Evolutionary conservation across 1,284 basidiomycete genomes (phyloP).

Genomic region (Ustilago esculenta): DNA sequence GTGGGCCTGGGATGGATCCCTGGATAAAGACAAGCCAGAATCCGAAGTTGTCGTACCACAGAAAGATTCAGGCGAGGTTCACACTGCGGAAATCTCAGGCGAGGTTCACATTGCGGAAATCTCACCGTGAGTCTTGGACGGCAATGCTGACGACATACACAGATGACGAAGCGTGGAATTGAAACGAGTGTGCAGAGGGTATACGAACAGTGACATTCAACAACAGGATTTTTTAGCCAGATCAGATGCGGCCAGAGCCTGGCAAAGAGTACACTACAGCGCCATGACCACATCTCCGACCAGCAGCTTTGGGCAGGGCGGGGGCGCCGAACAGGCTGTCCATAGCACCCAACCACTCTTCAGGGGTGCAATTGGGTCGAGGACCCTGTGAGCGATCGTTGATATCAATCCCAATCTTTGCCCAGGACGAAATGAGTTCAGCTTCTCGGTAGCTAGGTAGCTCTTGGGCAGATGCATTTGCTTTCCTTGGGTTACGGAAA

Average conservation of each 20-base stretch:
- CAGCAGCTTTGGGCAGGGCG: not conserved
- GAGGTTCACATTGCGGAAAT: constrained; percentile 12
- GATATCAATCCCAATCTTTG: constrained; percentile 40
- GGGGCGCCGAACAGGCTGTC: constrained; percentile 33
- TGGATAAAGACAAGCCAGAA: constrained; percentile 13
- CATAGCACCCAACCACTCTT: constrained; percentile 27
- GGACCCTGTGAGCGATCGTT: constrained; percentile 41
- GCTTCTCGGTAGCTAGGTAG: constrained; percentile 40
- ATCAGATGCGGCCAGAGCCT: not conserved
- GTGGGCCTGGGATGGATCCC: constrained; percentile 38
- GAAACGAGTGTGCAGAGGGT: constrained; percentile 1
- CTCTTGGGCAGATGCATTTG: not conserved
- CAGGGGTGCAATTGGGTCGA: constrained; percentile 36
- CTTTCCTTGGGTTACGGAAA: constrained; percentile 17
- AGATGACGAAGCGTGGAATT: not conserved
- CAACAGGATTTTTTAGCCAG: too few species aligned
- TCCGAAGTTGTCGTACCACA: constrained; percentile 27
- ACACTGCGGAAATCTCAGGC: constrained; percentile 9
- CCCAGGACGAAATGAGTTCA: constrained; percentile 33
- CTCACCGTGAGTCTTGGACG: too few species aligned
- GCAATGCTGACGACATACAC: too few species aligned
- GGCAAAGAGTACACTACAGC: not conserved
- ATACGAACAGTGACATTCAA: too few species aligned
- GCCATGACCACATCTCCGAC: not conserved
- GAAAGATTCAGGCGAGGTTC: constrained; percentile 9